Base-by-base conservation (phyloP, 257 asterid species). In the Anisodus tanguticus region DNA sequence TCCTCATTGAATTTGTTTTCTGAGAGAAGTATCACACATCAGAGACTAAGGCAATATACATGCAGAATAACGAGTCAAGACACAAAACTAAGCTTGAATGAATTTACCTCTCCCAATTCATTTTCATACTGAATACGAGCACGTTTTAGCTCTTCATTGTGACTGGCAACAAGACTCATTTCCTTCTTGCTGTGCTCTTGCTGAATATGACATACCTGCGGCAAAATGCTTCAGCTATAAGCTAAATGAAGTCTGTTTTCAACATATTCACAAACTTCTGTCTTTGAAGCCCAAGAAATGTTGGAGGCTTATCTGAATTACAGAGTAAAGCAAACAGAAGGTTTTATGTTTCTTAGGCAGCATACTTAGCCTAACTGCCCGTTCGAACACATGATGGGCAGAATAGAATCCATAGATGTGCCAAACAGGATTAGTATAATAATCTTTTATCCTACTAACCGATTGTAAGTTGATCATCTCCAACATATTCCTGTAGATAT, bases 21-120 rank as follows among this genome's bases (percentile, higher is more conserved):
- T 95, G 91, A 84, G 68, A 79, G 88, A 82, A 59, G 80, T 19
- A 76, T 79, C 7, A 37, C 85, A 71, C 35, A 55, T 78, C 71
- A 47, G 13, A 60, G 58, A 37, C 26, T 8, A 71, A 43, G 45
- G 70, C 11, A 67, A 68, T 31, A 84, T 35, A 80, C 49, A 80
- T 16, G 13, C 58, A 17, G 71, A 85, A 80, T 57, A 64, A 22
- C 63, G 9, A 35, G 66, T 41, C n/a, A 10, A 13, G 9, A 59
- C 63, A 59, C 62, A 68, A 47, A 59, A 22, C 51, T 26, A 60
- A 45, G 39, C 49, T 31, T 63, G 22, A 63, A 13, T 13, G 26
- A 26, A 47, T 58, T 62, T 85, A 93, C 99, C 93, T 95, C 98
- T 89, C 98, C 92, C 81, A 95, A 68, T 70, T 95, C 98, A 86